These are phyloP conservation scores for Saururus chinensis DNA, from an alignment of 164 flowering plant species.

Conservation along the genomic window DNA sequence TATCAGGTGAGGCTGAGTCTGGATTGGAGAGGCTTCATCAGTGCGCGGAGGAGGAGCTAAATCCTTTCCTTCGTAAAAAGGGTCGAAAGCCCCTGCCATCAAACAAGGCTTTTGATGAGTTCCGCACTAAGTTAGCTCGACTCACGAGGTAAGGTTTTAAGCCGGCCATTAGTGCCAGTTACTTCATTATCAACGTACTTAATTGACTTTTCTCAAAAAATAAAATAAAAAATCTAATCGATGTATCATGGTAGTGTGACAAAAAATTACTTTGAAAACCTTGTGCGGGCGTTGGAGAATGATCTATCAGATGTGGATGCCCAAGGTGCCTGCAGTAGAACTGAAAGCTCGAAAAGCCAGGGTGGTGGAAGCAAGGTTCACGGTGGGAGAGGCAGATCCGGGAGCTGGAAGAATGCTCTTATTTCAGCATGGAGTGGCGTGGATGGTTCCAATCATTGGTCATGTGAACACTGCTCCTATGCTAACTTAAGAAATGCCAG, in stretches of 20 bases:
- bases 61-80: conserved; percentile 30
- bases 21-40: conserved; percentile 79
- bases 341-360: conserved; percentile 30
- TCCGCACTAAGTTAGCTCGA: conserved; percentile 65
- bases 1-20: conserved; percentile 74
- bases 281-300: conserved; percentile 73
- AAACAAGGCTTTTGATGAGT: conserved; percentile 42
- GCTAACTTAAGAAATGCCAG: conserved; percentile 41
- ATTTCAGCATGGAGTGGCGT: conserved; percentile 23
- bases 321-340: conserved; percentile 44
- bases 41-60: conserved; percentile 76
- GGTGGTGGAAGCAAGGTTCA: conserved; percentile 38
- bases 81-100: conserved; percentile 17
- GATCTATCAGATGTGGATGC: conserved; percentile 75
- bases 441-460: conserved; percentile 56
- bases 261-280: conserved; percentile 79
- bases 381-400: conserved; percentile 49
- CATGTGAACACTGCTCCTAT: conserved; percentile 72
- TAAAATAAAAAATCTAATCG: too few relatives aligned
- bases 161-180: not conserved
- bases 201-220: too few relatives aligned
- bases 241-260: conserved; percentile 42
- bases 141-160: conserved; percentile 37
- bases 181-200: not conserved
- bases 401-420: conserved; percentile 15